Base-by-base conservation (phyloP, 352 stramenopile genomes). In the Globisporangium abappressorium region DNA sequence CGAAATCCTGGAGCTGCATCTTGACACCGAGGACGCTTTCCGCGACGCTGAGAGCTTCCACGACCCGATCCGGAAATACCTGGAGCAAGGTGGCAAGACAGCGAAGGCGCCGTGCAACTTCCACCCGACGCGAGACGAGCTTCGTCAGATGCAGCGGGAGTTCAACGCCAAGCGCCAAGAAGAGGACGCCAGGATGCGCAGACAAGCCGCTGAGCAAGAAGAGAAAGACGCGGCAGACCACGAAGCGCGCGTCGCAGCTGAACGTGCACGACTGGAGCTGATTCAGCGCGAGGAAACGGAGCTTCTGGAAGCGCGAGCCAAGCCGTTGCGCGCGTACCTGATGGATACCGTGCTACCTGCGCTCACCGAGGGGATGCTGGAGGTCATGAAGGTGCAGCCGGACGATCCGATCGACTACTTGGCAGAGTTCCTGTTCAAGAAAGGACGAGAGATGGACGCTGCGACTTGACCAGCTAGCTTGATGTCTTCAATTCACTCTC, bases 321-420 rank as follows among this genome's bases (percentile, higher is more conserved):
- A 95, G 64, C 88, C 90, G 11, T 66, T 95, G 56, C 79, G 86
- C 5, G 80, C 81, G 26, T 97, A 93, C 70, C 74, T 97, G 18
- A 92, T 95, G 82, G 80, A 95, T 69, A 91, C 84, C 0, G 87
- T 96, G 46, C 78, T 97, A 26, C 88, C 90, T 28, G 84, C 85
- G 12, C 77, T 97, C 24, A 95, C 89, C 0, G 80, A 94, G 74
- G 86, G 85, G 9, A 93, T 96, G 80, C 77, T 96, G 22, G 86
- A 97, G 72, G 81, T 94, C n/a, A 85, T 92, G 66, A 91, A 93
- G 34, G 84, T 93, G 46, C 84, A 95, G 73, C 87, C 89, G 0
- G 78, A 88, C 22, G 87, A 97, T 64, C 89, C 90, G 43, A 92
- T 96, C 64, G 89, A 96, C 73, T 96, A 92, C 60, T 75, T 97